Evolutionary conservation across 495 filamentous ascomycete genomes (phyloP).

Genomic region (Lasiosphaeris hirsuta): DNA sequence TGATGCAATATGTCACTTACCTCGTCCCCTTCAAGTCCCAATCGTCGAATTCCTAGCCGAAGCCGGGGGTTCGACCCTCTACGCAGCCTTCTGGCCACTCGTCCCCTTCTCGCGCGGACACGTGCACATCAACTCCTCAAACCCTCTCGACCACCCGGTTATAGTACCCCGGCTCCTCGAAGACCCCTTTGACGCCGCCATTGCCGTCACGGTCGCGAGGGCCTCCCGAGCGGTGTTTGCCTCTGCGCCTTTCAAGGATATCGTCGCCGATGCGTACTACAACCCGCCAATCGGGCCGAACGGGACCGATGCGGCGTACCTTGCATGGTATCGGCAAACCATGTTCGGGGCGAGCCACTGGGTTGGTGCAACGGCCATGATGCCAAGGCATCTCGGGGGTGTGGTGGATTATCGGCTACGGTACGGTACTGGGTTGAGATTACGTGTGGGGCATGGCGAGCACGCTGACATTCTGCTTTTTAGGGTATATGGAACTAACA

Average conservation of each 20-base stretch:
- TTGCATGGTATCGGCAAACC: neutral
- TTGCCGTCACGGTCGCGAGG: slow-evolving; percentile 27
- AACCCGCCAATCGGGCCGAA: slow-evolving; percentile 14
- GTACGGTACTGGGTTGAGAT: neutral
- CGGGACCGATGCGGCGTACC: slow-evolving; percentile 31
- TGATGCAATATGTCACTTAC: neutral
- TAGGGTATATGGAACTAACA: slow-evolving; percentile 49
- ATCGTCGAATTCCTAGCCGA: slow-evolving; percentile 6
- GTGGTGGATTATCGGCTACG: slow-evolving; percentile 47
- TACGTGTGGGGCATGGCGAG: neutral
- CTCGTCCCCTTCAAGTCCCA: neutral
- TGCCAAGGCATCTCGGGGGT: slow-evolving; percentile 33
- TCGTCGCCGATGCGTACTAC: slow-evolving; percentile 3
- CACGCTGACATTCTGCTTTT: neutral
- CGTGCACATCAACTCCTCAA: slow-evolving; percentile 38
- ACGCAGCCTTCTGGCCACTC: neutral
- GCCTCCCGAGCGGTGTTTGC: slow-evolving; percentile 19
- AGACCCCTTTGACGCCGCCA: slow-evolving; percentile 32
- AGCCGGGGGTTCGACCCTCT: neutral
- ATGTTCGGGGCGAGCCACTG: slow-evolving; percentile 21
- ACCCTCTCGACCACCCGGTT: slow-evolving; percentile 31
- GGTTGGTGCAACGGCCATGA: slow-evolving; percentile 33
- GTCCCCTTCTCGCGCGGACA: slow-evolving; percentile 42
- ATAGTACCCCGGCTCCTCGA: slow-evolving; percentile 33
- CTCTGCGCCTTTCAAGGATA: slow-evolving; percentile 6